Conservation (phyloP, 176 grass and related monocot genomes). For the Hordeum vulgare region DNA sequence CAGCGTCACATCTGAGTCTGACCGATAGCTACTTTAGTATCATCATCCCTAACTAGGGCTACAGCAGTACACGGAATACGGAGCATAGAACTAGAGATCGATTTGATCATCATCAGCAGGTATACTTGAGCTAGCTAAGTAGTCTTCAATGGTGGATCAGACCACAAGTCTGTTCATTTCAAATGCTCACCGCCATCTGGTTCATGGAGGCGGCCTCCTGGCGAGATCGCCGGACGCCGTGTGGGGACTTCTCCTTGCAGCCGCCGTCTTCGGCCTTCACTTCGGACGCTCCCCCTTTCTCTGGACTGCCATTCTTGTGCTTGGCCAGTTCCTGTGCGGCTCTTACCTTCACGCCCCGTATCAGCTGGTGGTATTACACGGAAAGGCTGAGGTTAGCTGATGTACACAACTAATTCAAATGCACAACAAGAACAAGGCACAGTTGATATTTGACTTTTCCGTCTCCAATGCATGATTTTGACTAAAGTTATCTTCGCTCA, state of each 20-base stretch:
- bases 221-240: neutral
- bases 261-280: neutral
- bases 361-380: constrained; percentile 46
- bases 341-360: constrained; percentile 77
- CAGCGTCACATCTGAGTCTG: neutral
- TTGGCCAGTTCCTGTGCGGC: constrained; percentile 21
- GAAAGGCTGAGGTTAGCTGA: neutral
- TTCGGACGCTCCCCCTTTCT: neutral
- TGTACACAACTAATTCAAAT: neutral
- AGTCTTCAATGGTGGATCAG: neutral
- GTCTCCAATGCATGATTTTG: neutral
- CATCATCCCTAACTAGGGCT: constrained; percentile 17
- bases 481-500: neutral
- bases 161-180: neutral
- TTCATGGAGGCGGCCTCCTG: constrained; percentile 29
- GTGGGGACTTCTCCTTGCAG: constrained; percentile 25
- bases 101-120: neutral
- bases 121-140: constrained; percentile 22
- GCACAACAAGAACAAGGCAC: neutral
- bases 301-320: constrained; percentile 19
- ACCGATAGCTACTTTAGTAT: constrained; percentile 5
- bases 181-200: constrained; percentile 40
- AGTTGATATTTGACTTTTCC: neutral
- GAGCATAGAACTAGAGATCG: neutral
- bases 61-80: neutral